Evolutionary conservation across 352 stramenopile species (phyloP).

Genomic region (Phytopythium delawarense): DNA sequence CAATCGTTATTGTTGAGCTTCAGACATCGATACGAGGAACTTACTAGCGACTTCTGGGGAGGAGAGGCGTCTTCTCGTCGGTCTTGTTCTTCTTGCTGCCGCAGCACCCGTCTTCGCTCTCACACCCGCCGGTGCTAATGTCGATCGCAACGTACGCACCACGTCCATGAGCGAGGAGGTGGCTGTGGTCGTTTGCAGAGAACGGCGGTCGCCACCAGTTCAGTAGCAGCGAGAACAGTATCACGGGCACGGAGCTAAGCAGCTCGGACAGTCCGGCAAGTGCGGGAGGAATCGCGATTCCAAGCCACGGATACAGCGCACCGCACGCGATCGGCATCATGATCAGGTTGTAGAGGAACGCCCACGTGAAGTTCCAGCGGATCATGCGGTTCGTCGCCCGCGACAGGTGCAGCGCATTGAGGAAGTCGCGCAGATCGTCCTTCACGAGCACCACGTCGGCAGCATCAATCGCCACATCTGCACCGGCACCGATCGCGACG

Average conservation of each 20-base stretch:
- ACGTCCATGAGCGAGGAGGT: slow-evolving; percentile 7
- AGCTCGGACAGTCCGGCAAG: slow-evolving; percentile 70
- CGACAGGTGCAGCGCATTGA: slow-evolving; percentile 63
- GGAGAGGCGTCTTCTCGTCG: slow-evolving; percentile 4
- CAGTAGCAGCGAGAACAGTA: slow-evolving; percentile 71
- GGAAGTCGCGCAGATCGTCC: slow-evolving; percentile 57
- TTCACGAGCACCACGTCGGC: slow-evolving; percentile 76
- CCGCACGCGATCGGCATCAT: slow-evolving; percentile 76
- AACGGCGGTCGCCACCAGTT: slow-evolving; percentile 60
- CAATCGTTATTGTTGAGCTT: neutral
- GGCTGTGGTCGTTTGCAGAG: slow-evolving; percentile 7
- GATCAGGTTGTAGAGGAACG: slow-evolving; percentile 65
- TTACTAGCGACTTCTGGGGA: neutral
- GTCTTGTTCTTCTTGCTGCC: neutral
- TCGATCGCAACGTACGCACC: slow-evolving; percentile 28
- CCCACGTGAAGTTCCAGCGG: slow-evolving; percentile 74
- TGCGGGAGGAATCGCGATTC: slow-evolving; percentile 59
- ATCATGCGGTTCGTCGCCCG: slow-evolving; percentile 60
- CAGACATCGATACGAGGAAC: neutral
- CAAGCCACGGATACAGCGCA: slow-evolving; percentile 52
- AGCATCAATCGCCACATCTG: slow-evolving; percentile 66
- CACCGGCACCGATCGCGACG: slow-evolving; percentile 58
- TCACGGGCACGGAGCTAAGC: slow-evolving; percentile 72
- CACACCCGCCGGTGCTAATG: slow-evolving; percentile 9
- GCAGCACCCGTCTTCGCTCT: neutral